phyloP scores from a whole-genome alignment of 2,329 filamentous ascomycete species.

The Xylaria sp. region DNA sequence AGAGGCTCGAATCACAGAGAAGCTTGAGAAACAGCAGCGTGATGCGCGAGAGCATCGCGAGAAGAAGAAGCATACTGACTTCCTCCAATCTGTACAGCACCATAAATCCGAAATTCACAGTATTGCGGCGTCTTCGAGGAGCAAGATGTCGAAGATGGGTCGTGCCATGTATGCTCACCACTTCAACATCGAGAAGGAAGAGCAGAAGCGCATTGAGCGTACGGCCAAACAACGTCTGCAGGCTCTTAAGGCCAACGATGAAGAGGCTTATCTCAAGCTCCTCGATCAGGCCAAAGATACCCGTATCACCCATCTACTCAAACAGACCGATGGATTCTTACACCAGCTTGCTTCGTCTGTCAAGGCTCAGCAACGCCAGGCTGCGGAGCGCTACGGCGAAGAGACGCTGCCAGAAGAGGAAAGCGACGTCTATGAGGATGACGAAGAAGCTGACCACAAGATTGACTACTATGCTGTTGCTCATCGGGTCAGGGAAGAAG shows the following conservation, averaged over 20 bases:
- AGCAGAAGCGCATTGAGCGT: constrained; percentile 96
- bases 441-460: constrained; percentile 74
- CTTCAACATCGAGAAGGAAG: constrained; percentile 97
- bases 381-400: constrained; percentile 78
- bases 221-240: constrained; percentile 99
- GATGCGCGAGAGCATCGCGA: constrained; percentile 95
- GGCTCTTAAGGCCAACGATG: constrained; percentile 97
- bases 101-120: constrained; percentile 80
- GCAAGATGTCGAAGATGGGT: constrained; percentile 83
- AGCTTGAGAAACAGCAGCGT: constrained; percentile 97
- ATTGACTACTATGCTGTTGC: constrained; percentile 99
- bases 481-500: constrained; percentile 92
- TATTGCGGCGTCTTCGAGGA: constrained; percentile 68
- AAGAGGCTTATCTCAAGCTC: constrained; percentile 97
- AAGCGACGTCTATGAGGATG: constrained; percentile 70
- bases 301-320: constrained; percentile 95
- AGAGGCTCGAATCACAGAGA: constrained; percentile 96
- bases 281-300: constrained; percentile 99
- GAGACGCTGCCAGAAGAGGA: constrained; percentile 66
- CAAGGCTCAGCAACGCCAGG: constrained; percentile 87
- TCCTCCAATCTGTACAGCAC: constrained; percentile 82
- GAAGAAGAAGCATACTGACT: constrained; percentile 96
- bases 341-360: constrained; percentile 94
- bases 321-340: constrained; percentile 97
- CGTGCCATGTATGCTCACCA: constrained; percentile 89